phyloP scores from a whole-genome alignment of 164 flowering plant genomes.

The Malania oleifera region DNA sequence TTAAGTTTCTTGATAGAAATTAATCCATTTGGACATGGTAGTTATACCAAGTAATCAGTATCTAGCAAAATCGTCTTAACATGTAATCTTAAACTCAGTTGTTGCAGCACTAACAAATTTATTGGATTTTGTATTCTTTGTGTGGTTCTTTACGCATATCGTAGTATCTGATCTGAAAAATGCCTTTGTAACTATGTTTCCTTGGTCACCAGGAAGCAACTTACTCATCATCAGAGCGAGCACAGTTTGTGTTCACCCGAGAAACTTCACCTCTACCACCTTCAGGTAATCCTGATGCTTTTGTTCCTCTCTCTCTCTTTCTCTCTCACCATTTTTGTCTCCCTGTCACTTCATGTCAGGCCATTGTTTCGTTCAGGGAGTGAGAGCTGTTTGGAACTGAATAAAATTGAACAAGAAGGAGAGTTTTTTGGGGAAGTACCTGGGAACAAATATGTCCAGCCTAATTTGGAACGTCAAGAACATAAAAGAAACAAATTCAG shows the following conservation, averaged over 20 bases:
- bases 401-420: slow-evolving; percentile 9
- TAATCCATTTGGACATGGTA: no score
- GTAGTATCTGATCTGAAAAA: background rate
- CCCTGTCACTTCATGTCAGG: background rate
- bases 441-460: background rate
- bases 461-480: slow-evolving; percentile 9
- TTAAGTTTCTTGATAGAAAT: no score
- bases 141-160: background rate
- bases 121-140: no score
- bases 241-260: slow-evolving; percentile 9
- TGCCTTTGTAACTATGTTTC: background rate
- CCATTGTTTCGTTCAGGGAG: slow-evolving; percentile 7
- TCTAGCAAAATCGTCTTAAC: no score
- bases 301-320: background rate
- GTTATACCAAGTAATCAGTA: no score
- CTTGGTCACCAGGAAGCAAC: slow-evolving; percentile 14
- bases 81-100: no score
- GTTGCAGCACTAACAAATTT: no score
- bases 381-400: slow-evolving; percentile 5
- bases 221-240: slow-evolving; percentile 6
- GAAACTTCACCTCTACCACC: slow-evolving; percentile 13
- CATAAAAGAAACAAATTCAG: slow-evolving; percentile 22
- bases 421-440: slow-evolving; percentile 10
- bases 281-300: slow-evolving; percentile 20
- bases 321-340: no score